These are phyloP conservation scores for Aspergillus indologenus DNA, from an alignment of 495 filamentous ascomycete species.

Conservation along the genomic window DNA sequence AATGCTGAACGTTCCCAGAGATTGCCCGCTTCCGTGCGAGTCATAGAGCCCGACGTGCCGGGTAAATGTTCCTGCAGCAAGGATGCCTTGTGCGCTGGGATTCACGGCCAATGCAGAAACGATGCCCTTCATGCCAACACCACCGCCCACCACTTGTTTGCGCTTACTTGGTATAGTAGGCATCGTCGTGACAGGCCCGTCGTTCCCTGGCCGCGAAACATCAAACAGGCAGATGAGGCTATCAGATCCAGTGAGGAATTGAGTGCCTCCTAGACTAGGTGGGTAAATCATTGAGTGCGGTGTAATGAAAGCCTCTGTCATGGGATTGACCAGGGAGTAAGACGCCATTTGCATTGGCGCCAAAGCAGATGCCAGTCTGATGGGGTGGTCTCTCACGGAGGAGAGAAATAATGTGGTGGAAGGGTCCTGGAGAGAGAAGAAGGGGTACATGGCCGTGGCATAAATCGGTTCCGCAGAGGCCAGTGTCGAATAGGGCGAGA, in stretches of 20 bases:
- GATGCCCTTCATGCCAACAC: slow-evolving; percentile 79
- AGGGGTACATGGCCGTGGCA: slow-evolving; percentile 68
- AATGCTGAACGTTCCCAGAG: slow-evolving; percentile 63
- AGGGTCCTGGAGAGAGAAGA: slow-evolving; percentile 63
- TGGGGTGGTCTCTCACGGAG: slow-evolving; percentile 66
- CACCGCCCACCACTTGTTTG: slow-evolving; percentile 64
- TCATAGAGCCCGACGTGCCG: slow-evolving; percentile 76
- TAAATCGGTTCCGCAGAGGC: slow-evolving; percentile 66
- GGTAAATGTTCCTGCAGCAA: slow-evolving; percentile 83
- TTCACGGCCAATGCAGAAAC: slow-evolving; percentile 63
- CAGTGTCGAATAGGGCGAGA: slow-evolving; percentile 61
- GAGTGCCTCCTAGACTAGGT: slow-evolving; percentile 47
- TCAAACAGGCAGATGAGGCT: slow-evolving; percentile 78
- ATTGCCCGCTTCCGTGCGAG: slow-evolving; percentile 58
- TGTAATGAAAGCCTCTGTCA: slow-evolving; percentile 75
- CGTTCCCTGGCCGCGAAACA: slow-evolving; percentile 57
- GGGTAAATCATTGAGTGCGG: slow-evolving; percentile 73
- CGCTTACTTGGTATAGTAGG: slow-evolving; percentile 74
- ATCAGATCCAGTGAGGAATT: slow-evolving; percentile 69
- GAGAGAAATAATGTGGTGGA: slow-evolving; percentile 67
- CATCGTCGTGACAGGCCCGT: slow-evolving; percentile 58
- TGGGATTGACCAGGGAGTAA: slow-evolving; percentile 69
- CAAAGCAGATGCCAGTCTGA: slow-evolving; percentile 66
- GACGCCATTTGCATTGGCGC: slow-evolving; percentile 47
- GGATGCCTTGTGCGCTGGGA: slow-evolving; percentile 48